Evolutionary conservation across 106 monocot species (phyloP).

Genomic region (Ottelia alismoides): DNA sequence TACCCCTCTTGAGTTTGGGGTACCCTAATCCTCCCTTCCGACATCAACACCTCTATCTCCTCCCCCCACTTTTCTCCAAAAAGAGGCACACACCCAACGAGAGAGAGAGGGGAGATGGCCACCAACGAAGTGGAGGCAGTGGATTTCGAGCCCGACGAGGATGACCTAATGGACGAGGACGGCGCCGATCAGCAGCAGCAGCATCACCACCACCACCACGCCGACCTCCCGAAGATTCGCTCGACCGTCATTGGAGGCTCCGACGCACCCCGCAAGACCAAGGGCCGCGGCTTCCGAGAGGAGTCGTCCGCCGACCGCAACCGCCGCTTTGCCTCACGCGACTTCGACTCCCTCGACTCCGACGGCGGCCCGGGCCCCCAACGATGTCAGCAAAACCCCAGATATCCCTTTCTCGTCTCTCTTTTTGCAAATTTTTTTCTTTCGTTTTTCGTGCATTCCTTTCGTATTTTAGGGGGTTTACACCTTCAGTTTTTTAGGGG

Average conservation of each 20-base stretch:
- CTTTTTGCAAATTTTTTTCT: too few species aligned
- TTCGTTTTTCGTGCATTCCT: too few species aligned
- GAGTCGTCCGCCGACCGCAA: conserved; percentile 34
- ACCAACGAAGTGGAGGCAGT: conserved; percentile 45
- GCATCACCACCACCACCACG: too few species aligned
- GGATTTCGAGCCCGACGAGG: too few species aligned
- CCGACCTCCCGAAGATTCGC: conserved; percentile 33
- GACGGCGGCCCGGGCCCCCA: too few species aligned
- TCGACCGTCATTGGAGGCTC: conserved; percentile 54
- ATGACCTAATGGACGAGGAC: conserved; percentile 87
- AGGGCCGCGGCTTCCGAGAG: conserved; percentile 69
- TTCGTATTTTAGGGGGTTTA: too few species aligned
- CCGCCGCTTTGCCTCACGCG: conserved; percentile 26
- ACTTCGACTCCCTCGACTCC: conserved; percentile 60
- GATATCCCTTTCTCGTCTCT: background rate
- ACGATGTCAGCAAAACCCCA: conserved; percentile 38
- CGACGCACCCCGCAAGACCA: conserved; percentile 36
- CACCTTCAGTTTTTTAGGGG: too few species aligned
- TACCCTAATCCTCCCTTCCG: too few species aligned
- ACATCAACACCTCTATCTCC: too few species aligned
- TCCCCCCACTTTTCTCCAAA: too few species aligned
- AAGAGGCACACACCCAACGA: background rate
- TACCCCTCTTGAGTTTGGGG: too few species aligned
- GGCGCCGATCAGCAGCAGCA: conserved; percentile 19
- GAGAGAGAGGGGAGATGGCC: too few species aligned